Evolutionary conservation across 2,329 filamentous ascomycete species (phyloP).

Genomic region (Trichoderma harzianum): DNA sequence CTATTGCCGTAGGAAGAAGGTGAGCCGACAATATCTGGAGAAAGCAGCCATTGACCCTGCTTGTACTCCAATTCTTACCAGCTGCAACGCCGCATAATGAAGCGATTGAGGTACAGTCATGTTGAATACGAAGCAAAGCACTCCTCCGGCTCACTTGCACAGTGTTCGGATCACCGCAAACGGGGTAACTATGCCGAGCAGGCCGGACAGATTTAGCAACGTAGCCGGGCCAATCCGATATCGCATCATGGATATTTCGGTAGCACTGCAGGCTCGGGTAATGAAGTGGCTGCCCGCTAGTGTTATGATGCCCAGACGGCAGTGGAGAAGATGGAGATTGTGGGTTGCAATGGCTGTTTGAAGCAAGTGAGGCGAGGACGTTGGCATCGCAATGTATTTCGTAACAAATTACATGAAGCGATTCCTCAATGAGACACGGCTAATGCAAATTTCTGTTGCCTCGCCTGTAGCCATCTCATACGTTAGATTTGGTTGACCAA

Average conservation of each 20-base stretch:
- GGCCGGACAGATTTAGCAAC: not conserved
- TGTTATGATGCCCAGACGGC: not conserved
- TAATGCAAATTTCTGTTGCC: not conserved
- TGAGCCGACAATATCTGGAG: not conserved
- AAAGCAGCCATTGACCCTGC: too few species aligned
- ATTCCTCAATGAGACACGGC: not conserved
- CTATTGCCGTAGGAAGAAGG: not conserved
- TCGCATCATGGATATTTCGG: not conserved
- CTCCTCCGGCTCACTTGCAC: not conserved
- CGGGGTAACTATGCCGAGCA: not conserved
- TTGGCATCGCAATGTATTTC: not conserved
- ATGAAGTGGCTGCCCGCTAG: not conserved
- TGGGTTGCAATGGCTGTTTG: not conserved
- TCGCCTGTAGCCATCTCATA: not conserved
- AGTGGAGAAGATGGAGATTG: not conserved
- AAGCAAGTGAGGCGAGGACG: not conserved
- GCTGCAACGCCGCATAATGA: not conserved
- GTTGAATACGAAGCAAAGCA: too few species aligned
- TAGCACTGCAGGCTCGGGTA: not conserved
- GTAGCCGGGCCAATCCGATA: not conserved
- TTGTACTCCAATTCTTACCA: not conserved
- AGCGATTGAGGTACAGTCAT: not conserved
- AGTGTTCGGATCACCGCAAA: not conserved
- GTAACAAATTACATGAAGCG: not conserved
- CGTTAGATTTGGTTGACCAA: not conserved